Evolutionary conservation across 2,329 filamentous ascomycete genomes (phyloP), one percentile per base, ranked within the genome.

Genomic region (Stemphylium vesicarium): DNA sequence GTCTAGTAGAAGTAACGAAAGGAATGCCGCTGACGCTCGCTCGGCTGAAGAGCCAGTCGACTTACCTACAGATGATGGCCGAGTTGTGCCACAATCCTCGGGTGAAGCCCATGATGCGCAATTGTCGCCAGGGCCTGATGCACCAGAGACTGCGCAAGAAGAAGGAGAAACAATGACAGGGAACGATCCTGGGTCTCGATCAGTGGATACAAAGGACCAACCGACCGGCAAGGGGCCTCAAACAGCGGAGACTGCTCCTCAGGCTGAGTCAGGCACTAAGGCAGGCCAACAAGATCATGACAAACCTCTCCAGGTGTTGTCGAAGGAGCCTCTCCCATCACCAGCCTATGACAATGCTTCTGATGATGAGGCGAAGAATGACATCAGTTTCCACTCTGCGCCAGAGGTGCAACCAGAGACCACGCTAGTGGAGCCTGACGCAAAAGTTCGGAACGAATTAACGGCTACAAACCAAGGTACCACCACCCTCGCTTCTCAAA

Each of bases 331-430:
- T 15, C 33, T 16, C 5, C 29, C 41, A 32, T n/a, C 15, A 31
- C 9, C 24, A 46, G 50, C 20, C 5, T 42, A 55, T 16, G 53
- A 65, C 3, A n/a, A 42, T 6, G 15, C 16, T 11, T 66, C 65
- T 1, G 66, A 71, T 15, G 64, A 69, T 20, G 64, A 69, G n/a
- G 53, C 58, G 13, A 66, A 65, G 46, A 59, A 66, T 8, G 64
- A 71, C 16, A 43, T 45, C 12, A 71, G 63, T 45, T 69, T 65
- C 26, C 56, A 67, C 20, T 66, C 64, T 3, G 65, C 65, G 9
- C 56, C 58, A 50, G 59, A 70, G 46, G 56, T 56, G 9, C 65
- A 61, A 29, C 56, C 58, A 13, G 57, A 68, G 4, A 8, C 40
- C 45, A 22, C 20, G 11, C 43, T 49, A 16, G 38, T 49, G 9